phyloP scores from a whole-genome alignment of 2,329 filamentous ascomycete genomes.

The Podosphaera leucotricha region DNA sequence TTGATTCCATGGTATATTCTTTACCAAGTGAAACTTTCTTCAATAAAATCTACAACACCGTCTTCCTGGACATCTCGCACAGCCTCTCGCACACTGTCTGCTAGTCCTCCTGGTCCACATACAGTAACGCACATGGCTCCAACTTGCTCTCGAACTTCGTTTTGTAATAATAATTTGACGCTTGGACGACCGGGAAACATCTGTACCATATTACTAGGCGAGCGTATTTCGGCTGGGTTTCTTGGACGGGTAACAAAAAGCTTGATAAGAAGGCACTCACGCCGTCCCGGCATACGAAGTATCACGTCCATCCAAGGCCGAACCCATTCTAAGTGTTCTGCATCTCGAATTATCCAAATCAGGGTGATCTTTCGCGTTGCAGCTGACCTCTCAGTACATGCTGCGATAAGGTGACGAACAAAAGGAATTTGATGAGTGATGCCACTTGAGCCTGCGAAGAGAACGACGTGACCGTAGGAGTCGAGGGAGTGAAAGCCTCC shows the following conservation, averaged over 20 bases:
- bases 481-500: conserved; percentile 61
- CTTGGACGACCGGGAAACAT: conserved; percentile 85
- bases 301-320: conserved; percentile 60
- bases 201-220: conserved; percentile 56
- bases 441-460: conserved; percentile 58
- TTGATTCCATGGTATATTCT: neutral
- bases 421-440: conserved; percentile 70
- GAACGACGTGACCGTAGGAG: conserved; percentile 57
- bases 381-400: conserved; percentile 44
- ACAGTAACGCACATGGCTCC: conserved; percentile 78
- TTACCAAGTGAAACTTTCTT: conserved; percentile 45
- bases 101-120: conserved; percentile 51
- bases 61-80: conserved; percentile 39
- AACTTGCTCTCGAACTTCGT: conserved; percentile 59
- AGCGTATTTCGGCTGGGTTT: conserved; percentile 52
- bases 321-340: conserved; percentile 81
- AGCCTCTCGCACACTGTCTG: conserved; percentile 50
- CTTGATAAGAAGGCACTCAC: conserved; percentile 64
- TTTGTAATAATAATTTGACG: conserved; percentile 51
- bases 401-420: conserved; percentile 50
- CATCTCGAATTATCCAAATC: conserved; percentile 80
- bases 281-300: conserved; percentile 54
- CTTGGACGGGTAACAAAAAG: conserved; percentile 79
- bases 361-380: conserved; percentile 64
- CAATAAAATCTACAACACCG: conserved; percentile 45